These are phyloP conservation scores for Didymella pomorum DNA, from an alignment of 2,329 filamentous ascomycete species.

Conservation along the genomic window DNA sequence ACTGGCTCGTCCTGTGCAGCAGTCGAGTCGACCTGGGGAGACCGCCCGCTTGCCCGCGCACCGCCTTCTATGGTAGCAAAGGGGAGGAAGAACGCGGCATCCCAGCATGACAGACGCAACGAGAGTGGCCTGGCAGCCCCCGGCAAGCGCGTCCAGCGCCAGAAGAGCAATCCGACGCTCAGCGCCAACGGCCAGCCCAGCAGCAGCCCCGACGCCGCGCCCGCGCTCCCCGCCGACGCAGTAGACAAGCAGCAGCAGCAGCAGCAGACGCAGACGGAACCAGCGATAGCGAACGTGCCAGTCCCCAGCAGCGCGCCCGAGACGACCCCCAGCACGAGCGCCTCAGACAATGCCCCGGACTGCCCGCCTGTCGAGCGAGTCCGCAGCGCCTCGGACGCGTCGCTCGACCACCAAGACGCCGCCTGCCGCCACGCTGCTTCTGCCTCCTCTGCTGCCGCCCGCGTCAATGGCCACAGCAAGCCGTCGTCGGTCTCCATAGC, in stretches of 20 bases:
- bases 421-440: slow-evolving; percentile 36
- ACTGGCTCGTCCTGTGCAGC: slow-evolving; percentile 56
- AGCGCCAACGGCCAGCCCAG: slow-evolving; percentile 39
- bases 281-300: slow-evolving; percentile 17
- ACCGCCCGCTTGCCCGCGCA: slow-evolving; percentile 42
- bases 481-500: slow-evolving; percentile 71
- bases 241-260: slow-evolving; percentile 16
- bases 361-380: slow-evolving; percentile 41
- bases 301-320: slow-evolving; percentile 21
- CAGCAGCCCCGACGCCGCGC: slow-evolving; percentile 47
- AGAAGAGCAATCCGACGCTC: slow-evolving; percentile 57
- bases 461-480: slow-evolving; percentile 65
- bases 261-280: slow-evolving; percentile 3
- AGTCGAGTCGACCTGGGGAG: slow-evolving; percentile 52
- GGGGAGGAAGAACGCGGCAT: slow-evolving; percentile 55
- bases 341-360: slow-evolving; percentile 20
- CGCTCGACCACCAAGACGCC: slow-evolving; percentile 51
- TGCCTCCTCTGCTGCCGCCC: slow-evolving; percentile 63
- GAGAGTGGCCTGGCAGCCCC: slow-evolving; percentile 87
- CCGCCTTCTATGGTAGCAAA: slow-evolving; percentile 58
- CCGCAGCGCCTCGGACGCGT: slow-evolving; percentile 55
- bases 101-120: slow-evolving; percentile 68
- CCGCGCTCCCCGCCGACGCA: slow-evolving; percentile 15
- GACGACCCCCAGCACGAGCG: slow-evolving; percentile 1
- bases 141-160: slow-evolving; percentile 69